Conservation (phyloP, 2,329 filamentous ascomycete species). For the Cladophialophora immunda region DNA sequence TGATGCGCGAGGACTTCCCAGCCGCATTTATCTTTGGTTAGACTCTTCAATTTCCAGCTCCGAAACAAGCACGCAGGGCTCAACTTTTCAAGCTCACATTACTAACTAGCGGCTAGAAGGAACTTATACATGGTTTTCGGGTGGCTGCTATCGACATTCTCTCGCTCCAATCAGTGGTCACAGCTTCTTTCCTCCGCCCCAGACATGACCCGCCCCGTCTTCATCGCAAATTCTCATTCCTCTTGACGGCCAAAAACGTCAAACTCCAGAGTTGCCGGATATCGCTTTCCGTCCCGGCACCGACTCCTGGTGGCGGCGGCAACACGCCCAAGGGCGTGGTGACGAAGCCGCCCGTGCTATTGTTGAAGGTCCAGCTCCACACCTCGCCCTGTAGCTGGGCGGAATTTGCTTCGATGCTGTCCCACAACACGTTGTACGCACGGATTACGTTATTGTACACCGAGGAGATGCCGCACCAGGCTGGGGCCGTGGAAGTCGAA, state of each 20-base stretch:
- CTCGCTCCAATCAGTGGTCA: too few species aligned
- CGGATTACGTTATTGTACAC: slow-evolving; percentile 57
- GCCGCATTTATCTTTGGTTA: background rate
- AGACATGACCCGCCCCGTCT: too few species aligned
- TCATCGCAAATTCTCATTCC: slow-evolving; percentile 44
- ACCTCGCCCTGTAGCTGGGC: slow-evolving; percentile 65
- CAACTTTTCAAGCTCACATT: background rate
- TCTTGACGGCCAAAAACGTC: slow-evolving; percentile 64
- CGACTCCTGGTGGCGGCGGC: slow-evolving; percentile 55
- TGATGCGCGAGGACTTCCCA: background rate
- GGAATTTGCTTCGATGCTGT: slow-evolving; percentile 65
- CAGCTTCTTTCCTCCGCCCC: too few species aligned
- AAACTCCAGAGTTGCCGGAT: slow-evolving; percentile 67
- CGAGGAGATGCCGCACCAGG: slow-evolving; percentile 59
- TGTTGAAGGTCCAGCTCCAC: slow-evolving; percentile 68
- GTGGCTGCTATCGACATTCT: background rate
- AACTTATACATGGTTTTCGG: background rate
- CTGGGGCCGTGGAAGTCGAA: slow-evolving; percentile 44
- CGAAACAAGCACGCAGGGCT: background rate
- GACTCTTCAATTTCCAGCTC: background rate
- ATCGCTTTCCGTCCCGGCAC: slow-evolving; percentile 58
- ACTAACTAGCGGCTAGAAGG: background rate
- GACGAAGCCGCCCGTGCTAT: slow-evolving; percentile 54
- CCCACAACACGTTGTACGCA: slow-evolving; percentile 70
- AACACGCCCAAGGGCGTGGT: slow-evolving; percentile 62